A percentile compares a stretch with the other conserved stretches of the same genome.
These are phyloP conservation scores for Solanum megistacrolobum DNA, from an alignment of 257 asterid genomes.

Conservation along the genomic window DNA sequence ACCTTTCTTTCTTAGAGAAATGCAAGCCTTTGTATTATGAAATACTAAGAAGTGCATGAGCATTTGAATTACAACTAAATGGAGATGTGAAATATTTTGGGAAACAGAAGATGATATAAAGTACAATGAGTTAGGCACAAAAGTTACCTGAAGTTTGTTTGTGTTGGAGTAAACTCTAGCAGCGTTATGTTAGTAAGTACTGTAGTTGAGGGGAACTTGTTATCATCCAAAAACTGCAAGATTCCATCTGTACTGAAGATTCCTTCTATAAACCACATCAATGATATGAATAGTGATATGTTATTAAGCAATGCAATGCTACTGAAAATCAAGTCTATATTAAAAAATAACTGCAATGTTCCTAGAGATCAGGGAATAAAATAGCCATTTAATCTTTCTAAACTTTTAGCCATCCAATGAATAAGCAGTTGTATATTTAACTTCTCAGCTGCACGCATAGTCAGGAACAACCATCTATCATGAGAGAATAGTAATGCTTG, in stretches of 20 bases:
- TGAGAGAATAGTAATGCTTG: too few relatives aligned
- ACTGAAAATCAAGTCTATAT: background rate
- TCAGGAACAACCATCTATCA: too few relatives aligned
- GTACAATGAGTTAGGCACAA: slow-evolving; percentile 1
- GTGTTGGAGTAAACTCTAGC: slow-evolving; percentile 66
- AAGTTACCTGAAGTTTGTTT: slow-evolving; percentile 62
- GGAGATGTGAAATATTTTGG: background rate
- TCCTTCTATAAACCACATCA: slow-evolving; percentile 47
- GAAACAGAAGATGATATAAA: background rate
- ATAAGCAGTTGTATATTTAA: too few relatives aligned
- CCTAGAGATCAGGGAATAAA: background rate
- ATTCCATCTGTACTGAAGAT: slow-evolving; percentile 31
- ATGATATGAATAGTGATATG: background rate
- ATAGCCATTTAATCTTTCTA: background rate
- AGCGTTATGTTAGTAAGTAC: slow-evolving; percentile 69
- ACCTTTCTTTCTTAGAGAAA: background rate
- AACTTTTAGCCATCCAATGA: background rate
- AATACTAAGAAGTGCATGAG: background rate
- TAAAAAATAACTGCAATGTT: background rate
- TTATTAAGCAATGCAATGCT: background rate
- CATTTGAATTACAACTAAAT: background rate
- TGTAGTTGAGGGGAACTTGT: slow-evolving; percentile 73
- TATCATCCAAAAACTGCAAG: slow-evolving; percentile 61
- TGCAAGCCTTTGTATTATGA: background rate
- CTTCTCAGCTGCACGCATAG: too few relatives aligned